Evolutionary conservation across 805 yeast species (phyloP), one percentile per base, ranked within the genome.

Genomic region (Wickerhamomyces sydowiorum): DNA sequence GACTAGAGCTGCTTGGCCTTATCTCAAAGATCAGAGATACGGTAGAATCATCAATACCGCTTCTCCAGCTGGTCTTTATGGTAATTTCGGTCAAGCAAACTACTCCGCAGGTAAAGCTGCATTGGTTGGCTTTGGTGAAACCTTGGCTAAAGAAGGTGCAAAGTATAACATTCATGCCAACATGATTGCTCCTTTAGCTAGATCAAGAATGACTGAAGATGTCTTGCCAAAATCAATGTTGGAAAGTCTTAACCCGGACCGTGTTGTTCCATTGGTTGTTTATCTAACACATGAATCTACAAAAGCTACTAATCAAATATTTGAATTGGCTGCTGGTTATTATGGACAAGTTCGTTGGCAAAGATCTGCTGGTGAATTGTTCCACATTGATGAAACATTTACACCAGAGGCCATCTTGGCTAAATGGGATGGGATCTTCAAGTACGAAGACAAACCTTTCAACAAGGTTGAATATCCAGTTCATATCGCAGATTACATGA

Each of bases 1-100:
- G 41, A 81, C 96, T 36, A 75, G 76, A 53, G 90, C 95, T 19
- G 96, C 96, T 31, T 91, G 98, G 98, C 89, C 91, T 8, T 73
- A 84, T 60, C 78, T 91, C 71, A 79, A 78, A 60, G 67, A 85
- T 50, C 97, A 93, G 65, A 77, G 78, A 47, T 91, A 72, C 59
- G 99, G 99, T 50, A 76, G 98, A 54, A 75, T 91, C 53, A 66
- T 91, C 55, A 90, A 88, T 74, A 90, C 97, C n/a, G 80, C 96
- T 22, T 89, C 96, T 4, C 96, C 98, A 4, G 98, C 98, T 28
- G 99, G 99, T 19, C 73, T 91, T 50, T 91, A 84, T 62, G 99
- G 99, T 48, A 89, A 89, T 67, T 91, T 90, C 66, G 99, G 99
- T 38, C 99, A 91, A 68, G 79, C 96, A 32, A 91, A 91, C 68